phyloP scores from a whole-genome alignment of 192 early-diverging fungal species.

The Mortierella claussenii region DNA sequence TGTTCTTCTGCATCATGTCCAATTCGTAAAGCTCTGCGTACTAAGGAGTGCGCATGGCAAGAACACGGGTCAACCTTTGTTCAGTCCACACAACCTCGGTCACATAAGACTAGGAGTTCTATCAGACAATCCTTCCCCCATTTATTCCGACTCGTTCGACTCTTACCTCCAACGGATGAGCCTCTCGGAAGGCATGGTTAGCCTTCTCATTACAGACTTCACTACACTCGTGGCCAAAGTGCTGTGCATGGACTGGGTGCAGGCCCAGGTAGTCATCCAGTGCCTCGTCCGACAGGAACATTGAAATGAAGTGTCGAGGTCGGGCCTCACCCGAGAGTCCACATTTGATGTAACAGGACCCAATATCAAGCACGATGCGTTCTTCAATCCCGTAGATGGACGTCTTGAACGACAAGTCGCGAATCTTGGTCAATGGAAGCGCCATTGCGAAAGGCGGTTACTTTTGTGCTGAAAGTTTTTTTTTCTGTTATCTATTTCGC shows the following conservation, averaged over 20 bases:
- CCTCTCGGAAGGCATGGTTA: conserved; percentile 15
- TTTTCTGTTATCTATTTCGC: not conserved
- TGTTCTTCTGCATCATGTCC: conserved; percentile 54
- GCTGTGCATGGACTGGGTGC: conserved; percentile 53
- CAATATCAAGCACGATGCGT: conserved; percentile 88
- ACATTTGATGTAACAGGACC: conserved; percentile 81
- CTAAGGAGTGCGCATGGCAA: too few species aligned
- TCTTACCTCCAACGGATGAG: conserved; percentile 40
- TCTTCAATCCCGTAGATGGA: conserved; percentile 86
- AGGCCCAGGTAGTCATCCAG: conserved; percentile 49
- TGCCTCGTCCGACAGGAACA: conserved; percentile 58
- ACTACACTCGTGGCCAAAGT: conserved; percentile 52
- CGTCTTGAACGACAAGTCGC: conserved; percentile 49
- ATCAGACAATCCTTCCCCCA: too few species aligned
- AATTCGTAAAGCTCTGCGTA: conserved; percentile 59
- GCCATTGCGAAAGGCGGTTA: conserved; percentile 19
- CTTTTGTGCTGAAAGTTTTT: not conserved
- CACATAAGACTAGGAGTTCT: too few species aligned
- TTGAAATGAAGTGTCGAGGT: conserved; percentile 75
- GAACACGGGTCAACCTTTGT: too few species aligned
- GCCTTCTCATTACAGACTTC: conserved; percentile 45
- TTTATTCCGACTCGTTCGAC: too few species aligned
- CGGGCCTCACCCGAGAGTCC: conserved; percentile 87
- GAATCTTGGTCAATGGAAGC: conserved; percentile 42
- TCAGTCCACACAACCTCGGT: too few species aligned